phyloP scores from a whole-genome alignment of 1,284 basidiomycete genomes.

The Cutaneotrichosporon curvatum region DNA sequence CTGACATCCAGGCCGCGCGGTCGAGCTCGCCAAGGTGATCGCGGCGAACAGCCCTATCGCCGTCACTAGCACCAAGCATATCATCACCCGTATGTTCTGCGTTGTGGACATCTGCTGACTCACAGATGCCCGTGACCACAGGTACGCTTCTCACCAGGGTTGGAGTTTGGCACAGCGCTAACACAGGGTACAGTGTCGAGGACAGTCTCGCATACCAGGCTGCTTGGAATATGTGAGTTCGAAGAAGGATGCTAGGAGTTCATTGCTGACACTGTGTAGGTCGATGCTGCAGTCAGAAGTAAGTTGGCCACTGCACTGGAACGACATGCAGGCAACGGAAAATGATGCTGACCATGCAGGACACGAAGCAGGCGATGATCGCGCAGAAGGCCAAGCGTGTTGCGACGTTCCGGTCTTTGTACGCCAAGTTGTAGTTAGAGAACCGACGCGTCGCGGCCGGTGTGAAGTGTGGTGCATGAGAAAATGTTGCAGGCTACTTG shows the following conservation, averaged over 20 bases:
- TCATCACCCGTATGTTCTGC: constrained; percentile 49
- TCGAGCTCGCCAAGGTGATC: constrained; percentile 62
- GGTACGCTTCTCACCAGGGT: constrained; percentile 42
- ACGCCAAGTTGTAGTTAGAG: constrained; percentile 8
- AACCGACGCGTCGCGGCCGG: too few relatives aligned
- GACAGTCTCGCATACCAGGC: constrained; percentile 74
- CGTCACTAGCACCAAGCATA: constrained; percentile 69
- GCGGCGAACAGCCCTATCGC: constrained; percentile 77
- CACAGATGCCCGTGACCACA: constrained; percentile 65
- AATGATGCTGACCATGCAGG: constrained; percentile 24
- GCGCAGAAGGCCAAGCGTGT: constrained; percentile 46
- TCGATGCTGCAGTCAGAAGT: constrained; percentile 60
- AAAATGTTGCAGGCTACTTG: too few relatives aligned
- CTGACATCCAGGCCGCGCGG: constrained; percentile 50
- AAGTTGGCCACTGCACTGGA: neutral
- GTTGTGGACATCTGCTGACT: constrained; percentile 1
- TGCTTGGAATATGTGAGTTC: constrained; percentile 58
- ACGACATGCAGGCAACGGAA: neutral
- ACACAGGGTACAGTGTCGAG: constrained; percentile 56
- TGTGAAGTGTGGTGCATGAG: too few relatives aligned
- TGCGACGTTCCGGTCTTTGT: constrained; percentile 30
- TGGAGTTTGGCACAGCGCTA: neutral
- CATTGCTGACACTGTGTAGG: constrained; percentile 18
- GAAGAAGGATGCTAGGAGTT: neutral
- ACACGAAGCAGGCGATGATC: constrained; percentile 46